Evolutionary conservation across 176 grass and related monocot species (phyloP).

Genomic region (Thalia dealbata): DNA sequence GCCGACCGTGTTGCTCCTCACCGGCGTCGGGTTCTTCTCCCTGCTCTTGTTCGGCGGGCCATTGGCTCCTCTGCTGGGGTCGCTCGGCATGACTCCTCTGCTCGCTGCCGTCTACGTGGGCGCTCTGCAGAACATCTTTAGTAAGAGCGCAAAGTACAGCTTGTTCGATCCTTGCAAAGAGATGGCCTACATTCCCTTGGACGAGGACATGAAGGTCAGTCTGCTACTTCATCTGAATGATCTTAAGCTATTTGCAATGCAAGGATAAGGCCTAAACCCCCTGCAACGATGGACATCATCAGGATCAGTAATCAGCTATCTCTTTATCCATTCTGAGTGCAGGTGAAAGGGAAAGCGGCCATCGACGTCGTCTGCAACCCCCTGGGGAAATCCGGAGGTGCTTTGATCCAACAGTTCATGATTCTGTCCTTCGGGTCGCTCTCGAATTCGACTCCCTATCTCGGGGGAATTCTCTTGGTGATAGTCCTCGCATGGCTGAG

Average conservation of each 20-base stretch:
- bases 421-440: conserved; percentile 77
- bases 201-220: conserved; percentile 85
- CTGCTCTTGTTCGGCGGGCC: conserved; percentile 65
- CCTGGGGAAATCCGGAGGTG: conserved; percentile 80
- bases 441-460: conserved; percentile 81
- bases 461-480: conserved; percentile 56
- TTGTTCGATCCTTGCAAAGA: conserved; percentile 95
- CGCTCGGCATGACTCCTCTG: conserved; percentile 62
- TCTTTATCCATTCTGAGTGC: background rate
- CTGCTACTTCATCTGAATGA: background rate
- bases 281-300: too few relatives aligned
- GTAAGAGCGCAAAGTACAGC: conserved; percentile 91
- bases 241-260: too few relatives aligned
- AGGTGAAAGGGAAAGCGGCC: conserved; percentile 88
- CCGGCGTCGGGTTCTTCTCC: conserved; percentile 74
- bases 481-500: conserved; percentile 70
- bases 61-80: conserved; percentile 52
- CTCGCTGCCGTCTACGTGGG: conserved; percentile 78
- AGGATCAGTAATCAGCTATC: background rate
- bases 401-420: conserved; percentile 79
- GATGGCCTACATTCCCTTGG: conserved; percentile 93
- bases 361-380: conserved; percentile 91
- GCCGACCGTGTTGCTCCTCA: conserved; percentile 65
- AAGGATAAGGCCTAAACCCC: too few relatives aligned
- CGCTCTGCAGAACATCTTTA: conserved; percentile 87